Evolutionary conservation across 345 rosid genomes (phyloP), one percentile per base, ranked within the genome.

Genomic region (Linum trigynum): DNA sequence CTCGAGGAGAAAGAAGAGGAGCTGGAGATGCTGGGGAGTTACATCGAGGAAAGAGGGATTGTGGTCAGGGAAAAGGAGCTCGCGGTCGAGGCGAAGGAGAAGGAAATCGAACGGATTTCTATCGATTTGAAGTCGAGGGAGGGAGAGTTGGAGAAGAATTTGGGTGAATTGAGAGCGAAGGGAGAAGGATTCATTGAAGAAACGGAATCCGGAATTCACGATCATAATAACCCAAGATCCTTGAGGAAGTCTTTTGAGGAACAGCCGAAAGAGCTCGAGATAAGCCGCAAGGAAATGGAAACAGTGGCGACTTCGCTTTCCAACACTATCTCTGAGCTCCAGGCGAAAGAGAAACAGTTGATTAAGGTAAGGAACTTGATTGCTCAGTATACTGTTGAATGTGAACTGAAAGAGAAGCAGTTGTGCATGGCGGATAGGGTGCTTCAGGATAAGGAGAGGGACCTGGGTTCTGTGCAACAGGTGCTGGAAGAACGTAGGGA

Each of bases 231-330:
- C 1, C 4, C 5, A 55, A 7, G 15, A 23, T 11, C 16, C 58
- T 55, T 55, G 58, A 55, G 5, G 40, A 63, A 64, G 39, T 64
- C 59, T 8, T 59, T 62, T 57, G 15, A 65, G 59, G 36, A 62
- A 69, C 39, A 40, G 48, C 2, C 41, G 2, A 59, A 41, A 39
- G 65, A 59, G 15, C 69, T 70, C 35, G 59, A 23, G 41, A 15
- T 58, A 64, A 50, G 32, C 48, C 15, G 62, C 57, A 59, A 41
- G 64, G 56, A 74, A 69, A 7, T 56, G 23, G 36, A 53, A 11
- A 68, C 32, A 23, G 32, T 23, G 32, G 32, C 32, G 32, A 23
- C 32, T 23, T 23, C 57, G 16, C 11, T 12, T 7, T 4, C 23
- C 32, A 5, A 12, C 39, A 48, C 3, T 12, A 9, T 48, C 32